Evolutionary conservation across 2,329 filamentous ascomycete genomes (phyloP), one percentile per base, ranked within the genome.

Genomic region (Cordyceps farinosa): DNA sequence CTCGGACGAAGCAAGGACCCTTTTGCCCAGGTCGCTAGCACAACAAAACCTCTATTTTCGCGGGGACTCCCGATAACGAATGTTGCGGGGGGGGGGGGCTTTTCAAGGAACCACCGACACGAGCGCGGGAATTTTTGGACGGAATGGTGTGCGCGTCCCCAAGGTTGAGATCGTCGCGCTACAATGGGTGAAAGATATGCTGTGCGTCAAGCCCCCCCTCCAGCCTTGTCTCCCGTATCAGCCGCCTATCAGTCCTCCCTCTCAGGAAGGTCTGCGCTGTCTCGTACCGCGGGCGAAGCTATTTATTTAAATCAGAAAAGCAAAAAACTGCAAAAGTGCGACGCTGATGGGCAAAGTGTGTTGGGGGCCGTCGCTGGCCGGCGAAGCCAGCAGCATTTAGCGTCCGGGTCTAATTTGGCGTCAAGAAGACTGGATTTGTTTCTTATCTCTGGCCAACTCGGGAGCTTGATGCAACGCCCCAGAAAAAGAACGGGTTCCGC

Each of bases 361-460:
- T 13, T 40, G 13, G 11, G 15, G 4, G 38, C 15, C 38, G 38
- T 48, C 45, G 22, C 27, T 8, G 22, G 45, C 27, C 45, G 29
- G 45, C 27, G 22, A 30, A 22, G 5, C 13, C 45, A 30, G 11
- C 45, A 48, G 22, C 22, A 48, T 30, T 17, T 53, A 53, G 51
- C 51, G 51, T 15, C 3, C 6, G 32, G 22, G 17, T 53, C 51
- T 53, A 53, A n/a, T n/a, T 40, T 34, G 13, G 5, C 7, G 50
- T 34, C n/a, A 15, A 36, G 15, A 17, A 8, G 27, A n/a, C 15
- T n/a, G 51, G 30, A 36, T 27, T 13, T 38, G 13, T 17, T 50
- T 13, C 44, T 59, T 59, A 59, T 59, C 56, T 59, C 42, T 50
- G 45, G 27, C n/a, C 13, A 36, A 8, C 13, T 38, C n/a, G 30